Evolutionary conservation across 2,329 filamentous ascomycete genomes (phyloP), one percentile per base, ranked within the genome.

Genomic region (Exophiala phaeomuriformis): DNA sequence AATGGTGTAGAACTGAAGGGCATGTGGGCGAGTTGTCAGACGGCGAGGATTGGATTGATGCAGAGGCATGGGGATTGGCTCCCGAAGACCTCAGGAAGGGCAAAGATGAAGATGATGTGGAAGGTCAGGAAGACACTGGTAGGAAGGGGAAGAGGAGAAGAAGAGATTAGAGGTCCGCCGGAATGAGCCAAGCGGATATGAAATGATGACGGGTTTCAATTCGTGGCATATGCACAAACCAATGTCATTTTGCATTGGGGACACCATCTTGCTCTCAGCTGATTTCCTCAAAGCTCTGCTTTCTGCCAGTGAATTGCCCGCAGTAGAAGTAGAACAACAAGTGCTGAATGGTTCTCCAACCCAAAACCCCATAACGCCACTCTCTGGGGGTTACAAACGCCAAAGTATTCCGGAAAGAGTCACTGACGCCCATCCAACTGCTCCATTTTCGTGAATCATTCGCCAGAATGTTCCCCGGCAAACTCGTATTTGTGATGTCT

Each of bases 11-110:
- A 63, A 79, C 81, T 0, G 81, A 84, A 63, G 81, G 72, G 4
- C 82, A 85, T 65, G 68, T 83, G 10, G 80, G 80, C 3, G 81
- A 84, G 64, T 78, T 84, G 79, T 83, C 79, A 49, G 82, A 85
- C 62, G 81, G 82, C 1, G 82, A 85, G 67, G 82, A 85, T 62
- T 85, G 82, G 82, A 82, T 82, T 59, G 82, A 85, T 62, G 71
- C 73, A 19, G 77, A 80, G 51, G 77, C 80, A 61, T 84, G 79
- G 81, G 75, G 75, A 0, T 66, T 84, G n/a, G 64, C 61, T 2
- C 69, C 71, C 35, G 76, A 77, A 1, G 77, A 79, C 41, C 65
- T 84, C 49, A 76, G 77, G 58, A 84, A 84, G 64, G 81, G 81
- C 0, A 77, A 78, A 37, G 77, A 81, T 52, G 75, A 77, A 52